phyloP scores from a whole-genome alignment of 2,329 filamentous ascomycete genomes.

The Fusarium aywerte region DNA sequence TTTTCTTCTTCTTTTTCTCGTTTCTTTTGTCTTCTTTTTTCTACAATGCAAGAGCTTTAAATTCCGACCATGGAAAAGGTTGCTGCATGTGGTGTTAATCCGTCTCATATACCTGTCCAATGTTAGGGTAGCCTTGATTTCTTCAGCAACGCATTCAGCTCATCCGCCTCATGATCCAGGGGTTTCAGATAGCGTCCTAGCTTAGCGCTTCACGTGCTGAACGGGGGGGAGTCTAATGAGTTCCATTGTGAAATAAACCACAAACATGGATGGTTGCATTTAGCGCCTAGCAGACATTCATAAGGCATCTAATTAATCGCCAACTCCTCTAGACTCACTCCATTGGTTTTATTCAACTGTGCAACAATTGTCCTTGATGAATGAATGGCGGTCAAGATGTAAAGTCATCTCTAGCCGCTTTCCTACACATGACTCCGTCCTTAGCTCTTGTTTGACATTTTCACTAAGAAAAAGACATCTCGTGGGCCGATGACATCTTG shows the following conservation, averaged over 20 bases:
- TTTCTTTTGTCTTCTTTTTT: neutral
- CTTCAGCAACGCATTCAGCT: constrained; percentile 14
- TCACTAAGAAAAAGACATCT: constrained; percentile 1
- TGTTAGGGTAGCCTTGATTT: constrained; percentile 5
- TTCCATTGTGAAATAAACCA: neutral
- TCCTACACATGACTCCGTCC: neutral
- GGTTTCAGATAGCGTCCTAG: constrained; percentile 1
- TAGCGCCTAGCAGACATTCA: constrained; percentile 8
- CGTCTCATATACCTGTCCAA: neutral
- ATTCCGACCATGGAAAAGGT: neutral
- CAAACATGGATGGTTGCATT: constrained; percentile 4
- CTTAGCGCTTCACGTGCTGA: constrained; percentile 29
- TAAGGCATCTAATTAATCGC: neutral
- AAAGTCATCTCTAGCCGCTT: neutral
- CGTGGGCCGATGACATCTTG: neutral
- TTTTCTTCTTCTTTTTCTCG: neutral
- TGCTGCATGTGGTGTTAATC: neutral
- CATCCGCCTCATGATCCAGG: constrained; percentile 19
- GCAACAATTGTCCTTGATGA: neutral
- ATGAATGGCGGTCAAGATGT: constrained; percentile 14
- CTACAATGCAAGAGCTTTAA: neutral
- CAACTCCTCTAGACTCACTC: constrained; percentile 5
- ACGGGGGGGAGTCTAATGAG: constrained; percentile 12
- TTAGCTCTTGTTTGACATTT: neutral
- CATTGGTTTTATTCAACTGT: constrained; percentile 2